phyloP scores from a whole-genome alignment of 2,329 filamentous ascomycete species.

The Sporothrix humicola region DNA sequence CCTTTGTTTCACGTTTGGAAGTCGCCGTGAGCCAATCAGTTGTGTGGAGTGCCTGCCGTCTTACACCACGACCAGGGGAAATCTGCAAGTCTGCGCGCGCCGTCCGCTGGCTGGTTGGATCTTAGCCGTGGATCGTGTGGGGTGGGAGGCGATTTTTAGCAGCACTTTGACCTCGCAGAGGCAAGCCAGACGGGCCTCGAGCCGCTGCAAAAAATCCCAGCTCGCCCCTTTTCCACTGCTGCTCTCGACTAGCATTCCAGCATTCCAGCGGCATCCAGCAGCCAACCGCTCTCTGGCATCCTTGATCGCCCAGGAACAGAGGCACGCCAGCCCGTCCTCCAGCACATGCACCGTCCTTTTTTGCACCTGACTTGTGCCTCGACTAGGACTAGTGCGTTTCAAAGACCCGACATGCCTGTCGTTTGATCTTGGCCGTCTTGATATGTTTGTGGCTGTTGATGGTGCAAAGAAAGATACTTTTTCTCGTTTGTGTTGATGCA shows the following conservation, averaged over 20 bases:
- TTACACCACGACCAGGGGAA: slow-evolving; percentile 3
- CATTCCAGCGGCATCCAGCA: slow-evolving; percentile 3
- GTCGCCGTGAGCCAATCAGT: slow-evolving; percentile 28
- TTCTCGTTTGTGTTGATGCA: neutral
- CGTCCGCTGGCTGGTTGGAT: neutral
- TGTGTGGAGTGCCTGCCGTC: slow-evolving; percentile 16
- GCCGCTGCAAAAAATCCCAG: neutral
- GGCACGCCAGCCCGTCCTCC: slow-evolving; percentile 7
- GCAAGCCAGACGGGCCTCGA: neutral
- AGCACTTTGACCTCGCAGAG: neutral
- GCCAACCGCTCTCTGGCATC: slow-evolving; percentile 21
- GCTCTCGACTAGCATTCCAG: neutral
- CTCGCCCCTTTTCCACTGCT: neutral
- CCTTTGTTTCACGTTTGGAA: slow-evolving; percentile 33
- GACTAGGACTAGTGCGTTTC: slow-evolving; percentile 32
- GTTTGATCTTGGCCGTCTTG: neutral
- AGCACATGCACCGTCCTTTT: neutral
- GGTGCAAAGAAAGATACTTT: no score
- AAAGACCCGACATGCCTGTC: slow-evolving; percentile 1
- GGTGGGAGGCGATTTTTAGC: neutral
- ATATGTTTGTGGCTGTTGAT: neutral
- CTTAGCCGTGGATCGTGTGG: slow-evolving; percentile 15
- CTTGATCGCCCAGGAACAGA: slow-evolving; percentile 15
- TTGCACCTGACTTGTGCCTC: slow-evolving; percentile 20
- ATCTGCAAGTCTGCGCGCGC: neutral